Percentiles rank a stretch among this genome's conserved stretches.
These are phyloP conservation scores for Zoysia japonica DNA, from an alignment of 176 grass and related monocot species.

Conservation along the genomic window DNA sequence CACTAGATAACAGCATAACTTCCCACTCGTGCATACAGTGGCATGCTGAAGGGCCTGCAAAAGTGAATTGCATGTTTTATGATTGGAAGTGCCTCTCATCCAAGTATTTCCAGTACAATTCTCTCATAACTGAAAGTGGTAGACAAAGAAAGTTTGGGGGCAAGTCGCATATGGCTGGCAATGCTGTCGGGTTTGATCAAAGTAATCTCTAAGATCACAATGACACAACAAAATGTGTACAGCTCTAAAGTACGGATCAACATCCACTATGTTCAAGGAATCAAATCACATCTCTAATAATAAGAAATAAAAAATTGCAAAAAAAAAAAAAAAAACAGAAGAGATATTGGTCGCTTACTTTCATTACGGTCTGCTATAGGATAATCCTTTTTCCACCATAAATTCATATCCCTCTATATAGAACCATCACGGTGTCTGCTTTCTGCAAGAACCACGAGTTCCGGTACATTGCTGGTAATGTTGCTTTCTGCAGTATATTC, in stretches of 20 bases:
- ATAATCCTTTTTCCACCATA: neutral
- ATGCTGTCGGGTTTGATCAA: too few species aligned
- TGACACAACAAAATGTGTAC: neutral
- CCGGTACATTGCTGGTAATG: too few species aligned
- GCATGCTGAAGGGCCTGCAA: neutral
- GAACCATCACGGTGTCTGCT: neutral
- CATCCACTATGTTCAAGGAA: neutral
- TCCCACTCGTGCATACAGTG: neutral
- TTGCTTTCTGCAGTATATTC: too few species aligned
- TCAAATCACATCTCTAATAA: too few species aligned
- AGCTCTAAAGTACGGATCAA: neutral
- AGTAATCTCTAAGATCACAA: neutral
- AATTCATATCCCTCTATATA: neutral
- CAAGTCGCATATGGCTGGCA: neutral
- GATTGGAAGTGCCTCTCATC: neutral
- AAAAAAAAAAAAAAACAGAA: neutral
- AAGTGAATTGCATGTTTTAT: neutral
- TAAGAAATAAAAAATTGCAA: neutral
- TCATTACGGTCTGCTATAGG: neutral
- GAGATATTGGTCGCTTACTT: neutral
- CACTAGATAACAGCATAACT: neutral
- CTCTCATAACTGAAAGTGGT: neutral
- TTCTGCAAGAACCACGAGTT: too few species aligned
- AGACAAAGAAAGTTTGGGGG: neutral
- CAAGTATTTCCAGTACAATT: constrained; percentile 9